These are phyloP conservation scores for Dicorynia guianensis DNA, from an alignment of 306 rosid species.

Conservation along the genomic window DNA sequence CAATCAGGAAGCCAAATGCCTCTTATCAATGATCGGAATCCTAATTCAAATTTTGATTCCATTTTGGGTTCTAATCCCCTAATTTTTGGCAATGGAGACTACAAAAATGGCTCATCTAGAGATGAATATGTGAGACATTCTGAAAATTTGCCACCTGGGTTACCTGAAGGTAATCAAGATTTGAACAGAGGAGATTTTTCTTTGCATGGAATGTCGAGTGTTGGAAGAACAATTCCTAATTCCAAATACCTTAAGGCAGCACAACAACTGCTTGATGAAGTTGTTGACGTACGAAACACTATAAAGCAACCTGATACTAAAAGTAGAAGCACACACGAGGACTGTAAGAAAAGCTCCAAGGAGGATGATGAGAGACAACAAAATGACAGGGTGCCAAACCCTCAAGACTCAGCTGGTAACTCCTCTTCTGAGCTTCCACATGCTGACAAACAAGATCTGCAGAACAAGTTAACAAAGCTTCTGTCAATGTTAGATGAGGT, in stretches of 20 bases:
- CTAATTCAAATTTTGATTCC: conserved; percentile 56
- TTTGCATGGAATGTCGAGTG: conserved; percentile 54
- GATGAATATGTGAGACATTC: conserved; percentile 59
- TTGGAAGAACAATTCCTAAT: conserved; percentile 61
- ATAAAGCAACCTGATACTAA: conserved; percentile 53
- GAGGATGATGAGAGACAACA: conserved; percentile 56
- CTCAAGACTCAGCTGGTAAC: conserved; percentile 57
- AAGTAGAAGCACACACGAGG: conserved; percentile 50
- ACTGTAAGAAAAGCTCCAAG: conserved; percentile 42
- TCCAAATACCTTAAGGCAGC: conserved; percentile 79
- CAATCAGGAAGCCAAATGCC: conserved; percentile 67
- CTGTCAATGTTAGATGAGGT: conserved; percentile 87
- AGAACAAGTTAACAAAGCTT: conserved; percentile 76
- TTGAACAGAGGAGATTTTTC: conserved; percentile 58
- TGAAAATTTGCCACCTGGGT: conserved; percentile 54
- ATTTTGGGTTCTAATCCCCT: conserved; percentile 66
- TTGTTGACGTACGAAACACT: conserved; percentile 71
- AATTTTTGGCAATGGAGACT: conserved; percentile 48
- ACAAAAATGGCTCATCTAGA: conserved; percentile 56
- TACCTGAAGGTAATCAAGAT: conserved; percentile 58
- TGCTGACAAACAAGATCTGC: conserved; percentile 77
- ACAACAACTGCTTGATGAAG: conserved; percentile 82
- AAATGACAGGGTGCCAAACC: conserved; percentile 54
- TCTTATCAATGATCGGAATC: conserved; percentile 55
- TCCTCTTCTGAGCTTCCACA: conserved; percentile 67